Conservation (phyloP, 2,329 filamentous ascomycete genomes). For the Cordyceps tenuipes region DNA sequence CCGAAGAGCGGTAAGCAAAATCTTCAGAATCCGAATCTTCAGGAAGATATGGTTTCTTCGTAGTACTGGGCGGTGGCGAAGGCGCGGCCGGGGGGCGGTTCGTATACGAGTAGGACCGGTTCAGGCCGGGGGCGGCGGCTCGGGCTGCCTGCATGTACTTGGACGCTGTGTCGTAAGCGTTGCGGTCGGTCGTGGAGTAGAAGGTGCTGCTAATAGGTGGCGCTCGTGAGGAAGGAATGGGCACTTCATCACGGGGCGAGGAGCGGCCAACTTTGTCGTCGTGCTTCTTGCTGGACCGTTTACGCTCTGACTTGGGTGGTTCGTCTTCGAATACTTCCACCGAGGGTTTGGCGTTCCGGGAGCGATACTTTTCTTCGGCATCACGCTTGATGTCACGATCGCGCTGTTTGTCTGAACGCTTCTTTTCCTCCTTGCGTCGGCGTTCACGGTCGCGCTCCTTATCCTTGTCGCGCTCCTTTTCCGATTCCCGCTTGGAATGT, state of each 20-base stretch:
- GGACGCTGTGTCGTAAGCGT: not conserved
- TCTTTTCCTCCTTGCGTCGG: slow-evolving; percentile 20
- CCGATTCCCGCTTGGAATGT: slow-evolving; percentile 35
- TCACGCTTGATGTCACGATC: slow-evolving; percentile 32
- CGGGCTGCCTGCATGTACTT: slow-evolving; percentile 15
- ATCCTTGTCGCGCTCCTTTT: slow-evolving; percentile 29
- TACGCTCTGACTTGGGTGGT: slow-evolving; percentile 26
- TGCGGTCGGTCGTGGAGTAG: slow-evolving; percentile 9
- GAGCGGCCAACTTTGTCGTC: slow-evolving; percentile 17
- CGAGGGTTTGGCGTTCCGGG: slow-evolving; percentile 22
- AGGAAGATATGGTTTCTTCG: slow-evolving; percentile 19
- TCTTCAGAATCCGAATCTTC: slow-evolving; percentile 23
- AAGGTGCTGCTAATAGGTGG: not conserved
- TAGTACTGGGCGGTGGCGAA: slow-evolving; percentile 26
- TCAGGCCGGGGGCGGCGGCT: slow-evolving; percentile 16
- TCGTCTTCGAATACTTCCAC: slow-evolving; percentile 29
- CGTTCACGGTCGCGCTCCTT: slow-evolving; percentile 13
- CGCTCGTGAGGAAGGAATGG: slow-evolving; percentile 8
- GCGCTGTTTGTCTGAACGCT: slow-evolving; percentile 25
- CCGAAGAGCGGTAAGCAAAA: slow-evolving; percentile 23
- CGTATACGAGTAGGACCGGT: slow-evolving; percentile 17
- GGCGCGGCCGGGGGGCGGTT: slow-evolving; percentile 25
- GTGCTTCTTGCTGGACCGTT: slow-evolving; percentile 32
- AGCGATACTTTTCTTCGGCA: slow-evolving; percentile 26
- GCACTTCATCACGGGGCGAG: slow-evolving; percentile 9